phyloP scores from a whole-genome alignment of 2,329 filamentous ascomycete species.

The Aspergillus fumigatus region DNA sequence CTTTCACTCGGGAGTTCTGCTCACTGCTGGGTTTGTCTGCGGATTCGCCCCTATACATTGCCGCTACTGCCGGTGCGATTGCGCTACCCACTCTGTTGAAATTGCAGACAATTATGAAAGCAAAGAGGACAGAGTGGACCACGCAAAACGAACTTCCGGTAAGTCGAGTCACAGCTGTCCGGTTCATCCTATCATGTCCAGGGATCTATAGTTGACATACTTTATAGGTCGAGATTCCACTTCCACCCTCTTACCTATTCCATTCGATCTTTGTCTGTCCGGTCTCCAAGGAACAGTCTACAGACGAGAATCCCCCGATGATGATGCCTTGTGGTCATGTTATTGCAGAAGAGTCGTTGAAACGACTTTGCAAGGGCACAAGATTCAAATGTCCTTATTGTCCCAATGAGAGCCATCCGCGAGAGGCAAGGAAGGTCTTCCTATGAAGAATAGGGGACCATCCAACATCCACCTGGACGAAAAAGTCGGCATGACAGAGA shows the following conservation, averaged over 20 bases:
- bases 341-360: slow-evolving; percentile 77
- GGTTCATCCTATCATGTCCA: not conserved
- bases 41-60: slow-evolving; percentile 87
- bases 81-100: slow-evolving; percentile 86
- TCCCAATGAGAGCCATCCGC: slow-evolving; percentile 72
- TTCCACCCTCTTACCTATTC: slow-evolving; percentile 65
- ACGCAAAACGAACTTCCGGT: slow-evolving; percentile 85
- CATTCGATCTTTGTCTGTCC: slow-evolving; percentile 98
- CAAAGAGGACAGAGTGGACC: slow-evolving; percentile 92
- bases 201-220: slow-evolving; percentile 2
- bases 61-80: slow-evolving; percentile 86
- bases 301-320: slow-evolving; percentile 89
- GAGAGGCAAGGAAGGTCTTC: slow-evolving; percentile 70
- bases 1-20: slow-evolving; percentile 93
- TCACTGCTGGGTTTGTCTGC: slow-evolving; percentile 83
- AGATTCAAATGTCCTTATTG: slow-evolving; percentile 97
- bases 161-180: slow-evolving; percentile 33
- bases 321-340: slow-evolving; percentile 96
- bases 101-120: slow-evolving; percentile 78
- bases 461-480: not conserved
- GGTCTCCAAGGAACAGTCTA: slow-evolving; percentile 93
- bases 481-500: not conserved
- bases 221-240: slow-evolving; percentile 57
- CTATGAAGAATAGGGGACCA: slow-evolving; percentile 43
- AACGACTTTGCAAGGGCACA: slow-evolving; percentile 70